Conservation (phyloP, 306 rosid genomes). For the Senna siamea region DNA sequence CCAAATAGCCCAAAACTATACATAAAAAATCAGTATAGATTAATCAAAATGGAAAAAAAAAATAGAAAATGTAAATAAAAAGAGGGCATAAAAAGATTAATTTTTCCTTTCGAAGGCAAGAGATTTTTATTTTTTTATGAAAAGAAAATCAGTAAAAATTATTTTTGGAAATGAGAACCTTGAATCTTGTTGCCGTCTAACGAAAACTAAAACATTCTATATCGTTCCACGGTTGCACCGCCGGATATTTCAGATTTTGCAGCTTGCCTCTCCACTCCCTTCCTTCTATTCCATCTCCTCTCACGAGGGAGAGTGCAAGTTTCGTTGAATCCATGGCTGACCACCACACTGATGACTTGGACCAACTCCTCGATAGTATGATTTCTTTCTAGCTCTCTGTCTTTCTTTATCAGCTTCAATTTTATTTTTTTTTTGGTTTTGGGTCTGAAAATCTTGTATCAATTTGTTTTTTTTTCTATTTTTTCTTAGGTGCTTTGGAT, state of each 20-base stretch:
- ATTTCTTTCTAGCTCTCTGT: neutral
- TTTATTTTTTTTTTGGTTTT: neutral
- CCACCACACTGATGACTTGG: conserved; percentile 64
- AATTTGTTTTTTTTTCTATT: conserved; percentile 16
- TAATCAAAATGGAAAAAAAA: too few species aligned
- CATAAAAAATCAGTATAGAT: too few species aligned
- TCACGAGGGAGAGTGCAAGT: neutral
- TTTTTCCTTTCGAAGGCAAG: too few species aligned
- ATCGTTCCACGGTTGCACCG: neutral
- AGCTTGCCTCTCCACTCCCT: neutral
- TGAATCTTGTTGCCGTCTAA: neutral
- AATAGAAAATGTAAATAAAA: too few species aligned
- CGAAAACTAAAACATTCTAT: neutral
- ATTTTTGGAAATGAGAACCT: too few species aligned
- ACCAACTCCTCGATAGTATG: conserved; percentile 87
- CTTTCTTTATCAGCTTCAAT: neutral
- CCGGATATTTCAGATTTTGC: conserved; percentile 21
- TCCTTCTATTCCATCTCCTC: neutral
- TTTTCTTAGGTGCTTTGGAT: conserved; percentile 82
- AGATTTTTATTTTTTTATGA: too few species aligned
- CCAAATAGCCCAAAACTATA: too few species aligned
- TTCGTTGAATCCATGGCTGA: conserved; percentile 61
- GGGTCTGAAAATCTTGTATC: conserved; percentile 3
- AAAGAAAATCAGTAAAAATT: too few species aligned
- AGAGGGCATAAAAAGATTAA: too few species aligned